Percentiles rank a stretch among this genome's conserved stretches.
phyloP scores from a whole-genome alignment of 208 protist species.

The Trypanosoma vivax region DNA sequence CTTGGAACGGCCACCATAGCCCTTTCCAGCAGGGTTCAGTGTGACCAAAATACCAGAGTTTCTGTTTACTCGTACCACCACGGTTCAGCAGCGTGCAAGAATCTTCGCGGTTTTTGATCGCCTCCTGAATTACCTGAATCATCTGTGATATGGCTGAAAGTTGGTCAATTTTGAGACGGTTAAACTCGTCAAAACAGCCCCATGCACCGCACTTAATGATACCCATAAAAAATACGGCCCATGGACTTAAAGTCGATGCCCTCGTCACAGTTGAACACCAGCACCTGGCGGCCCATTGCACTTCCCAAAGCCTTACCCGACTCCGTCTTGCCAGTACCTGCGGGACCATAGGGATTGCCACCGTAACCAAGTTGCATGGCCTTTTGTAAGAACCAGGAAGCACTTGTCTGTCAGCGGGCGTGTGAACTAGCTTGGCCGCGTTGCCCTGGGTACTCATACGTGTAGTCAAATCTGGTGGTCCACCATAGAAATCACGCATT shows the following conservation, averaged over 20 bases:
- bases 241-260: conserved; percentile 93
- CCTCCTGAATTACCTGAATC: conserved; percentile 89
- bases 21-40: conserved; percentile 94
- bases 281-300: conserved; percentile 89
- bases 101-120: conserved; percentile 76
- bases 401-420: conserved; percentile 92
- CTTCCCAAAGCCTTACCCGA: conserved; percentile 92
- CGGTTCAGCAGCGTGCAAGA: conserved; percentile 79
- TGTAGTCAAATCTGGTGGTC: conserved; percentile 94
- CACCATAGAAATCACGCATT: conserved; percentile 87
- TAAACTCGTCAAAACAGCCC: conserved; percentile 94
- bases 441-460: conserved; percentile 95
- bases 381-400: conserved; percentile 96
- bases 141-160: conserved; percentile 94
- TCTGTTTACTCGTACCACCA: conserved; percentile 60
- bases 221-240: conserved; percentile 92
- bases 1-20: conserved; percentile 96
- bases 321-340: conserved; percentile 97
- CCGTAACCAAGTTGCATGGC: conserved; percentile 95
- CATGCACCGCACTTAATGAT: conserved; percentile 93
- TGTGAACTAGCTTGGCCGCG: conserved; percentile 91
- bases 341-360: conserved; percentile 95
- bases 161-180: conserved; percentile 92
- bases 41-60: conserved; percentile 96
- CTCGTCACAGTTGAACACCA: conserved; percentile 95